Percentiles rank a stretch among this genome's conserved stretches.
phyloP scores from a whole-genome alignment of 768 basidiomycete species.

The Suillus paluster region DNA sequence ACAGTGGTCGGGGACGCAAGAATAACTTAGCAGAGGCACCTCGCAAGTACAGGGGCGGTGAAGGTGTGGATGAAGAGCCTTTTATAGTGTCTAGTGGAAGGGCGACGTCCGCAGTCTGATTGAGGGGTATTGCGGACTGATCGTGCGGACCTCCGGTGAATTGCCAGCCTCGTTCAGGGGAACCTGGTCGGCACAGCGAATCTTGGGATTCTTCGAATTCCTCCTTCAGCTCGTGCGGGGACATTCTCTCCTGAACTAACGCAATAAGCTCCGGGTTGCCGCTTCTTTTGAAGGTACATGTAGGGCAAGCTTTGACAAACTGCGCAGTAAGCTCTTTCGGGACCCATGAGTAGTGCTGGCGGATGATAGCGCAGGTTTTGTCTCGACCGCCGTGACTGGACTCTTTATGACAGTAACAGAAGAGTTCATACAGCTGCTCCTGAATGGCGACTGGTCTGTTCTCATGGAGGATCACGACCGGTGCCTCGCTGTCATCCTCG shows the following conservation, averaged over 20 bases:
- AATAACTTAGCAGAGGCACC: neutral
- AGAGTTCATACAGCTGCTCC: constrained; percentile 78
- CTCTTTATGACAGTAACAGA: constrained; percentile 73
- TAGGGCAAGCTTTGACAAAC: constrained; percentile 81
- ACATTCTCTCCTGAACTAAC: constrained; percentile 12
- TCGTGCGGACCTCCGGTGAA: constrained; percentile 33
- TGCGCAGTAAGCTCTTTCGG: constrained; percentile 82
- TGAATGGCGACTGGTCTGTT: constrained; percentile 74
- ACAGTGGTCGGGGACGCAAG: neutral
- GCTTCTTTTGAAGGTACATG: constrained; percentile 58
- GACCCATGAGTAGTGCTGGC: constrained; percentile 78
- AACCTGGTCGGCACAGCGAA: neutral
- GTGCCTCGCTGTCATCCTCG: constrained; percentile 17
- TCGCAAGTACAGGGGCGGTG: neutral
- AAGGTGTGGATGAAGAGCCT: neutral
- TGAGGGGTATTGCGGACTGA: neutral
- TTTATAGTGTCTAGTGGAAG: neutral
- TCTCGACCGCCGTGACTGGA: constrained; percentile 78
- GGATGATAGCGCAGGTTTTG: constrained; percentile 69
- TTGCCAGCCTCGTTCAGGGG: constrained; percentile 18
- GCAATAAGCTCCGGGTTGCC: constrained; percentile 30
- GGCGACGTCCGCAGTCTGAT: neutral
- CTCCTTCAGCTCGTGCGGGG: neutral
- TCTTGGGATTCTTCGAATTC: neutral
- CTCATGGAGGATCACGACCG: constrained; percentile 68